Evolutionary conservation across 495 filamentous ascomycete species (phyloP), one percentile per base, ranked within the genome.

Genomic region (Penicillium coffeae): DNA sequence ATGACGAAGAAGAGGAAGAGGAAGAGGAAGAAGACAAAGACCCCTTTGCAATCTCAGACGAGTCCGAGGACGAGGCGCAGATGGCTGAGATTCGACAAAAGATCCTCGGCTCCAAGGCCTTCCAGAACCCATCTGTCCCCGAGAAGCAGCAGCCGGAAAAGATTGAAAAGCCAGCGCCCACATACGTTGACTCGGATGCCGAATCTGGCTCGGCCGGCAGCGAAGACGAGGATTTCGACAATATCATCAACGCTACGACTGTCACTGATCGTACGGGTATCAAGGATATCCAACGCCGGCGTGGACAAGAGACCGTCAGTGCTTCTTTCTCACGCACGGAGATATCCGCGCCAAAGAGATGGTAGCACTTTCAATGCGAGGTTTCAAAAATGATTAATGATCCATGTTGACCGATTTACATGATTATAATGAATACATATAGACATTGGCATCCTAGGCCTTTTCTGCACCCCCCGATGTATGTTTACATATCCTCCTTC

Each of bases 51-150:
- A 79, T 92, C 33, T 87, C 87, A 30, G 77, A 92, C 36, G 84
- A 89, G 35, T 85, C 86, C 4, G 84, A 88, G 9, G 84, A 87
- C 12, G 87, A 94, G 56, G 88, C 89, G 38, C 87, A 94, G 60
- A 96, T 96, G 88, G 91, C 89, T 34, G 90, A 93, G 54, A 82
- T 98, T 21, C 76, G 93, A 33, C 82, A 82, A 34, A 85, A 86
- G 55, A 88, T 96, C 16, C 75, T 97, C 2, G 83, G 80, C 2
- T 96, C 92, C 3, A 95, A 90, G 54, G 76, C 88, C 0, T 98
- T 96, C 54, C 73, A 86, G 34, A 88, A 88, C 54, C 81, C 74
- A 12, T 59, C 64, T 20, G 68, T 65, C 41, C 59, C 72, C 38
- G 79, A 80, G 41, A 80, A 80, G 42, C 66, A 65, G 15, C 60